Evolutionary conservation across 768 basidiomycete species (phyloP).

Genomic region (Tulasnella sp.): DNA sequence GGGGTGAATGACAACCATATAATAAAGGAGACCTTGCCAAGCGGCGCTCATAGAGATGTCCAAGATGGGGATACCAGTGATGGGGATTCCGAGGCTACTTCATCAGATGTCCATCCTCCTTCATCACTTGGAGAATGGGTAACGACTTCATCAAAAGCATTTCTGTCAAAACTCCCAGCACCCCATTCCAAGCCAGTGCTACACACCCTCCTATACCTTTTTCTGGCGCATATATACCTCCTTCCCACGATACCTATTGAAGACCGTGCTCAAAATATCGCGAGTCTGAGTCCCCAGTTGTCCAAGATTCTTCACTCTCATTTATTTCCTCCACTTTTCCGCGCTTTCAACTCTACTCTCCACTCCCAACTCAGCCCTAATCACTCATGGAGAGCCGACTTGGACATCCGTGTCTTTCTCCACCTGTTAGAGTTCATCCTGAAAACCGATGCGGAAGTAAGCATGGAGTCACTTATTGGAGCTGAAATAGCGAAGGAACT

Average conservation of each 20-base stretch:
- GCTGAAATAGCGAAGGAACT: conserved; percentile 21
- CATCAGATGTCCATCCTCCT: too few relatives aligned
- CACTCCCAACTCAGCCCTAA: too few relatives aligned
- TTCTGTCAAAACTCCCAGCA: too few relatives aligned
- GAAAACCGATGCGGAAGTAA: conserved; percentile 17
- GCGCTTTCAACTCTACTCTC: too few relatives aligned
- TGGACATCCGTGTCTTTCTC: conserved; percentile 43
- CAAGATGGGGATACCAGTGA: neutral
- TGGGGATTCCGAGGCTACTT: neutral
- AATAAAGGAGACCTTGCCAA: too few relatives aligned
- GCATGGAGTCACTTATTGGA: conserved; percentile 25
- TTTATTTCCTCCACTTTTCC: too few relatives aligned
- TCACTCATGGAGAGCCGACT: too few relatives aligned
- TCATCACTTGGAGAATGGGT: too few relatives aligned
- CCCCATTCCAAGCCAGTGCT: conserved; percentile 8
- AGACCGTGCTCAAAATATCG: conserved; percentile 19
- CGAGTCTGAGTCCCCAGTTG: conserved; percentile 21
- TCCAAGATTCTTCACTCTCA: too few relatives aligned
- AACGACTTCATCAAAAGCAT: too few relatives aligned
- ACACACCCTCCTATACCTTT: conserved; percentile 27
- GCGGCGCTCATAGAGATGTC: neutral
- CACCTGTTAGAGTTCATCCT: conserved; percentile 31
- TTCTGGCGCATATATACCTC: conserved; percentile 31
- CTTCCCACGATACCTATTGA: conserved; percentile 24
- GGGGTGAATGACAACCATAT: neutral